Base-by-base conservation (phyloP, 345 rosid genomes). In the Geranium rotundifolium region DNA sequence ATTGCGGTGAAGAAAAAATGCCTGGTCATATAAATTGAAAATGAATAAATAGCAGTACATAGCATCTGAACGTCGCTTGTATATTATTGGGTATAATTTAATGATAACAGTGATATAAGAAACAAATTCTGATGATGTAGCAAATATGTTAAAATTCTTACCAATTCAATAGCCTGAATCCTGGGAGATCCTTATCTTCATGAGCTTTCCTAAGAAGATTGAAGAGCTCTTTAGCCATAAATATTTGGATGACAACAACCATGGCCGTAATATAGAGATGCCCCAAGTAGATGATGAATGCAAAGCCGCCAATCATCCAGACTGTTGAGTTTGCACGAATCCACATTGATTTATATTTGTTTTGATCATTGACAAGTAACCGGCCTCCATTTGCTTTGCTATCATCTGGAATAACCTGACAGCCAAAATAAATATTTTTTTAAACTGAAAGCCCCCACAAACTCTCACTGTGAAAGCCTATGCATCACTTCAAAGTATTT, bases 1-100 rank as follows among this genome's bases (percentile, higher is more conserved):
- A 93, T 93, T 19, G 87, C 96, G 31, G 97, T 88, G 82, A 93
- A 90, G 87, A 93, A 90, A 79, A 93, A 93, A 71, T 90, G 87
- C 99, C 98, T 90, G 80, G 71, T 30, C 31, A 55, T 30, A 58
- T 49, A 20, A 19, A 62, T 37, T 39, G 60, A 52, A 59, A 8
- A 27, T 30, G 65, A 1, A 34, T 52, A 41, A 57, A 18, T 6
- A 56, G 55, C 62, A 12, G 6, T 61, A 56, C 57, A 8, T 20
- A 19, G 17, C 60, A 12, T 17, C 6, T 15, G 19, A 29, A 55
- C n/a, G 52, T 12, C 12, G 16, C 16, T 10, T 46, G 15, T 46
- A 46, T 46, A 46, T 12, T 46, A 46, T 46, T 46, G 52, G 52
- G 1, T 46, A 46, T 9, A 4, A 46, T 7, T 9, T 46, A 6